A percentile compares a stretch with the other conserved stretches of the same genome.
Evolutionary conservation across 1,139 yeast species (phyloP).

Genomic region (Suzukiozyma palmioleophila): DNA sequence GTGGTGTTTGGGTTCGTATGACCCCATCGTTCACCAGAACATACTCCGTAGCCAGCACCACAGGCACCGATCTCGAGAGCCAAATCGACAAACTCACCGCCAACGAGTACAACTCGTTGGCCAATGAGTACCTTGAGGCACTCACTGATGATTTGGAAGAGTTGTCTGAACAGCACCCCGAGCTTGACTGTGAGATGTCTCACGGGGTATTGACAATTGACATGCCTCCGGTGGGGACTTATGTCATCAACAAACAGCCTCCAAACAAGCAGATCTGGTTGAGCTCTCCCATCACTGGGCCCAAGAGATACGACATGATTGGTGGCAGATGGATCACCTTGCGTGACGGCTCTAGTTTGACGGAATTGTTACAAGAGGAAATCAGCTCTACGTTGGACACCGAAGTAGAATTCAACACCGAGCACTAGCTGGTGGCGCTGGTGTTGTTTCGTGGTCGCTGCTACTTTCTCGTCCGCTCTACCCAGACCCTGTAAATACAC

Average conservation of each 20-base stretch:
- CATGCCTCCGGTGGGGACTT: conserved; percentile 67
- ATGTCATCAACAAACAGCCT: conserved; percentile 90
- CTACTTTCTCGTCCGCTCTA: too few relatives aligned
- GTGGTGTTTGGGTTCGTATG: too few relatives aligned
- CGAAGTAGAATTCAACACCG: conserved; percentile 20
- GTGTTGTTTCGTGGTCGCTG: too few relatives aligned
- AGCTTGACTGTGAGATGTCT: conserved; percentile 72
- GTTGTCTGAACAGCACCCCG: conserved; percentile 53
- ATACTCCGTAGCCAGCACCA: not conserved
- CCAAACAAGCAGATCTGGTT: conserved; percentile 94
- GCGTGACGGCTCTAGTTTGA: conserved; percentile 49
- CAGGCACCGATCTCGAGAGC: conserved; percentile 36
- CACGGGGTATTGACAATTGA: conserved; percentile 79
- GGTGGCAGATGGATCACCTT: conserved; percentile 59
- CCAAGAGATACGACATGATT: conserved; percentile 61
- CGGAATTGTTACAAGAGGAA: conserved; percentile 46
- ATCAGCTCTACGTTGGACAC: conserved; percentile 35
- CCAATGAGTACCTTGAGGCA: conserved; percentile 62
- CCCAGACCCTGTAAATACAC: too few relatives aligned
- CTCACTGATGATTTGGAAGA: conserved; percentile 61
- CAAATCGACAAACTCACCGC: conserved; percentile 44
- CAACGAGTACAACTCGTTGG: conserved; percentile 51
- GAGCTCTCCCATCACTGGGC: conserved; percentile 90
- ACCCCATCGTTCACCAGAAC: not conserved
- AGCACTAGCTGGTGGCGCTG: not conserved